Percentiles rank a stretch among this genome's conserved stretches.
These are phyloP conservation scores for Tilletia setariae DNA, from an alignment of 1,284 basidiomycete species.

Conservation along the genomic window DNA sequence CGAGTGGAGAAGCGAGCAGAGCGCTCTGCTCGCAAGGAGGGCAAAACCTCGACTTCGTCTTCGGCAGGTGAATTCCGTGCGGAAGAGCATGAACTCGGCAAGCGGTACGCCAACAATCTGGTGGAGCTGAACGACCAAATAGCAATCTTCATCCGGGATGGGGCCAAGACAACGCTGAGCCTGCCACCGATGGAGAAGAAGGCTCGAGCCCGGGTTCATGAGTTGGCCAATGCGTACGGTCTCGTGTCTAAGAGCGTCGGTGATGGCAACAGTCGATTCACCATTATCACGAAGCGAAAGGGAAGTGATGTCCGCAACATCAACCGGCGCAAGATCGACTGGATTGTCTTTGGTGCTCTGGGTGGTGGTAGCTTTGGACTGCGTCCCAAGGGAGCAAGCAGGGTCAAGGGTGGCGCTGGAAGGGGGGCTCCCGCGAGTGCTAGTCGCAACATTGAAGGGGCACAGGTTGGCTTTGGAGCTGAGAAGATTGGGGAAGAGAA, in stretches of 20 bases:
- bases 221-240: constrained; percentile 45
- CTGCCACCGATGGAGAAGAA: constrained; percentile 52
- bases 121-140: constrained; percentile 44
- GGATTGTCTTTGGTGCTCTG: constrained; percentile 30
- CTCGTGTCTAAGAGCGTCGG: constrained; percentile 43
- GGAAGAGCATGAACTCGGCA: constrained; percentile 22
- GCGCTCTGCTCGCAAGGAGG: constrained; percentile 19
- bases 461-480: constrained; percentile 48
- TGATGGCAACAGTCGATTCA: constrained; percentile 39
- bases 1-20: constrained; percentile 26
- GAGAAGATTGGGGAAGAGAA: constrained; percentile 50
- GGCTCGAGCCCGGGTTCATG: constrained; percentile 49
- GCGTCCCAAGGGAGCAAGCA: constrained; percentile 15
- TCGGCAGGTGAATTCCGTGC: constrained; percentile 19
- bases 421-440: constrained; percentile 28
- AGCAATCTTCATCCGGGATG: constrained; percentile 35
- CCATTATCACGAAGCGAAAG: constrained; percentile 48
- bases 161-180: constrained; percentile 38
- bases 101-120: constrained; percentile 29
- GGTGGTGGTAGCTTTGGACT: constrained; percentile 36
- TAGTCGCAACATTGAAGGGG: constrained; percentile 45
- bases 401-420: constrained; percentile 14
- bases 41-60: background rate
- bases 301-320: constrained; percentile 32
- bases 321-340: constrained; percentile 28